These are phyloP conservation scores for Tritrichomonas musculus DNA, from an alignment of 208 protist species.

Conservation along the genomic window DNA sequence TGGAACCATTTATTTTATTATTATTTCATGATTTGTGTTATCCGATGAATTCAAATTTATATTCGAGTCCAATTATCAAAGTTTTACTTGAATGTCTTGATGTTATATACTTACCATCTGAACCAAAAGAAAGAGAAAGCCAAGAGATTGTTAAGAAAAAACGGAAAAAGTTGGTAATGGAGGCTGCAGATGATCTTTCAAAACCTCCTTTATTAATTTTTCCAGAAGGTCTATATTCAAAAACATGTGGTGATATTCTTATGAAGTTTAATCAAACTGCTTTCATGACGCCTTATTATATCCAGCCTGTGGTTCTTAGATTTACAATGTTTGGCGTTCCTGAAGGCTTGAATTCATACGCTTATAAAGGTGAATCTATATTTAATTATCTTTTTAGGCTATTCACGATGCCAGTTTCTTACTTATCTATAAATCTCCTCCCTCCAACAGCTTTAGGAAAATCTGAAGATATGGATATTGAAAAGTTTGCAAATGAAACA, in stretches of 20 bases:
- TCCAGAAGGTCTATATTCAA: background rate
- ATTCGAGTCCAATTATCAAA: background rate
- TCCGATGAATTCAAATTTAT: background rate
- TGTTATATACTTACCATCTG: background rate
- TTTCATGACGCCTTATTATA: background rate
- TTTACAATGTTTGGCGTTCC: conserved; percentile 14
- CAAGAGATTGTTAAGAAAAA: too few relatives aligned
- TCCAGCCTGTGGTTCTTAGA: background rate
- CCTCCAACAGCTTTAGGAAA: background rate
- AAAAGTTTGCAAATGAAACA: background rate
- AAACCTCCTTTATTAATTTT: background rate
- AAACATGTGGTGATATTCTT: background rate
- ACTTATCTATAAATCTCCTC: background rate
- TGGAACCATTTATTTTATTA: background rate
- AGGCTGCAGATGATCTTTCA: background rate
- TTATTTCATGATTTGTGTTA: background rate
- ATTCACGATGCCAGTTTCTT: background rate
- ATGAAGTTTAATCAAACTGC: background rate
- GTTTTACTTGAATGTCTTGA: background rate
- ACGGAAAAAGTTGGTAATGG: background rate
- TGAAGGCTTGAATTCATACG: background rate
- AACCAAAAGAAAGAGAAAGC: too few relatives aligned
- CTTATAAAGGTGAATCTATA: background rate
- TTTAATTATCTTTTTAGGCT: background rate
- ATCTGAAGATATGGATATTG: background rate